Base-by-base conservation (phyloP, 2,329 filamentous ascomycete genomes). In the Emydomyces testavorans region DNA sequence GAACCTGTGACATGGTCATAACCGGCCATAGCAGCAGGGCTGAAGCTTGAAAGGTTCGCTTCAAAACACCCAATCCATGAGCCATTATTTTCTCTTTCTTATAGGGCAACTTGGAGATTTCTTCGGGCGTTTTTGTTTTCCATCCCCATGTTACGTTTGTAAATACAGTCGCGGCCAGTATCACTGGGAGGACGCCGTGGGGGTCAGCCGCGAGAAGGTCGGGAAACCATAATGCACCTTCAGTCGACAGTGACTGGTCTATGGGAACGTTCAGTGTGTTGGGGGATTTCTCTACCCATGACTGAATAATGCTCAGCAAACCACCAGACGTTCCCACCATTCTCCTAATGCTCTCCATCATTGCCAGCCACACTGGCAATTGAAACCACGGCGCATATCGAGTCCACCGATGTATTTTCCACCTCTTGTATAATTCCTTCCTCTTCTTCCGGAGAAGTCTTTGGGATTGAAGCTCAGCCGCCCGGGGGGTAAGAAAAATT, bases 191-290 rank as follows among this genome's bases (percentile, higher is more conserved):
- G 1, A 67, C 53, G 2, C 71, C 62, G 2, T 68, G 69, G 0
- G 76, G 68, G 54, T 82, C 78, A 6, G 74, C 63, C 0, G 67
- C 56, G 4, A 76, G 62, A 11, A 82, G 68, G 57, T 81, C 69
- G 1, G 71, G 68, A 48, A 80, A 79, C 78, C 78, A 82, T 1
- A 78, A 64, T 2, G 72, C 68, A n/a, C 78, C 78, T 62, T 79
- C 78, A 6, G 59, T 68, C 4, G 71, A 68, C 13, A 82, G 62
- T 3, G 70, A 68, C 2, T 71, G 69, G 53, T 78, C 73, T 26
- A 72, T 37, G 2, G 57, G 56, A 20, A 65, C 20, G 29, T 49
- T 21, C 16, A 28, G 40, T 15, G 31, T 26, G 20, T 43, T 32
- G 15, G 44, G 28, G 56, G 56, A 20, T 46, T 43, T 32, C 26